Base-by-base conservation (phyloP, 495 filamentous ascomycete genomes). In the Penicillium pulvis region DNA sequence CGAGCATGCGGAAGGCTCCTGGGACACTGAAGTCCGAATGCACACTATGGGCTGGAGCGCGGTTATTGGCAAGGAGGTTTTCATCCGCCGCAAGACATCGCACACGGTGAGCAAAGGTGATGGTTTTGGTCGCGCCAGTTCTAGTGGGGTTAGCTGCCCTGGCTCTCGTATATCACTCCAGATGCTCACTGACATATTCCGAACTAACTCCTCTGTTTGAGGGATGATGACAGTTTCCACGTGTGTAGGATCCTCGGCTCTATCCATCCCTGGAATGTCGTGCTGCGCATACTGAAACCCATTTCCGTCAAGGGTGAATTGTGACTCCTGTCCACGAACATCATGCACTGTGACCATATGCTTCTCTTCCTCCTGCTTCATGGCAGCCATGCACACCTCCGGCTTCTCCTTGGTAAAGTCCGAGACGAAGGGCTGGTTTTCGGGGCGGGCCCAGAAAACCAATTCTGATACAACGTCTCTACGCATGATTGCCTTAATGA, bases 151-250 rank as follows among this genome's bases (percentile, higher is more conserved):
- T 36, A 36, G 33, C 33, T 36, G 33, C 9, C 10, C 9, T 3
- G 1, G 12, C 12, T 12, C 33, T 36, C 33, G 9, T 8, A 36
- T 8, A 36, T 11, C 1, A 36, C 33, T 3, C 33, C 12, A 0
- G 33, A 36, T 36, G 12, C 10, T 14, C 16, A 61, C 61, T 56
- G n/a, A 59, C 61, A 61, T 17, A 26, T 58, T 44, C 19, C 48
- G 48, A 24, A 64, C 58, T 42, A 61, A 20, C 23, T 56, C 50
- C 41, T 59, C 58, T 6, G 53, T 67, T 43, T 55, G 20, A 2
- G 64, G 58, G 30, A 67, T 51, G 48, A 61, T 53, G 19, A 42
- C 39, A 11, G 54, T 20, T 19, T 58, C 33, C 11, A 57, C 39
- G 39, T 48, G 33, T 36, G 9, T 14, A 14, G 33, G 12, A 3